Evolutionary conservation across 2,329 filamentous ascomycete genomes (phyloP).

Genomic region (Sclerotiophoma versabilis): DNA sequence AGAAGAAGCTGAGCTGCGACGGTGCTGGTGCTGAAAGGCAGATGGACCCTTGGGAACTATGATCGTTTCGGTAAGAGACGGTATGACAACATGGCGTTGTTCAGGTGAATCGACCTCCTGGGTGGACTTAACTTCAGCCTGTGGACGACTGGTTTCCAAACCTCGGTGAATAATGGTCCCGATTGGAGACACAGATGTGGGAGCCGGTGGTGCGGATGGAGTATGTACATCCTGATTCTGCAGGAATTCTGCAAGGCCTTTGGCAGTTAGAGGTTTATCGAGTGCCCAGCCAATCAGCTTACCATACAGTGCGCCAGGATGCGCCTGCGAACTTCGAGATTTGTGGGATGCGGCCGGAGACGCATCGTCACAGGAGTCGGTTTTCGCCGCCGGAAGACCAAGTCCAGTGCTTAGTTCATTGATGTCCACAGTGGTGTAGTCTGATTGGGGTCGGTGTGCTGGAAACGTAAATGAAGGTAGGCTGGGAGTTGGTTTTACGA

Average conservation of each 20-base stretch:
- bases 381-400: constrained; percentile 18
- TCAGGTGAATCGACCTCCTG: not conserved
- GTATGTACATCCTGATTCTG: not conserved
- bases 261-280: constrained; percentile 30
- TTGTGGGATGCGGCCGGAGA: constrained; percentile 4
- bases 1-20: constrained; percentile 8
- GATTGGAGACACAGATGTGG: not conserved
- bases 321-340: constrained; percentile 3
- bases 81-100: not conserved
- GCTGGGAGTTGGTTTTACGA: not conserved
- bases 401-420: constrained; percentile 27
- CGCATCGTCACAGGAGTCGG: not conserved
- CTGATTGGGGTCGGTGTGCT: not conserved
- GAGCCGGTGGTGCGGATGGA: not conserved
- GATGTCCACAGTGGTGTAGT: constrained; percentile 16
- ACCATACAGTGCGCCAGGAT: constrained; percentile 18
- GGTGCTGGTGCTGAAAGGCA: not conserved
- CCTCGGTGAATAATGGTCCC: not conserved
- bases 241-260: constrained; percentile 26
- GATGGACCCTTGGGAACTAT: not conserved
- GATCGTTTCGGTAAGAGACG: not conserved
- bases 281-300: constrained; percentile 32
- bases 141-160: not conserved
- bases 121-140: not conserved
- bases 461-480: not conserved